Base-by-base conservation (phyloP, 352 stramenopile species). In the Globisporangium parvum region DNA sequence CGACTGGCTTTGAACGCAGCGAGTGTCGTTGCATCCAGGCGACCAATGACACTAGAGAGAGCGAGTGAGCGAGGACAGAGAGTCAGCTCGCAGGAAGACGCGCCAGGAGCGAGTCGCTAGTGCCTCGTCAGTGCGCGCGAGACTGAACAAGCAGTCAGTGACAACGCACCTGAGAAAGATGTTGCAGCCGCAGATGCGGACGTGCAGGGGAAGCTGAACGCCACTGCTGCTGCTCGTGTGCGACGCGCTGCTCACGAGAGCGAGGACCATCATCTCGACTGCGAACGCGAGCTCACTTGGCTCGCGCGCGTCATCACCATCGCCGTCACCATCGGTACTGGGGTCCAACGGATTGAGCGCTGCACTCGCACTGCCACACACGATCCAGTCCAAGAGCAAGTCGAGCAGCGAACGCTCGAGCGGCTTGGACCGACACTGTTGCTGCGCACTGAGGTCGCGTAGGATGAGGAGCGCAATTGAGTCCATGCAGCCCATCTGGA, bases 401-500 rank as follows among this genome's bases (percentile, higher is more conserved):
- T 67, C 53, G 21, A 75, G 47, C 28, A 77, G 48, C 26, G 62
- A 70, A 39, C 53, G 17, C 24, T 33, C 28, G 51, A 40, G 24
- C 21, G 15, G 14, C 18, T 42, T 28, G 39, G 20, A 52, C 6
- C 62, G 47, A 9, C 40, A 28, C 52, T 4, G 11, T n/a, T 6
- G 12, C n/a, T 37, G n/a, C 51, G 24, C 17, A 24, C 33, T 23
- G 51, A 63, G 31, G 37, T 71, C 44, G 33, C 61, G 61, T 39
- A 61, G 50, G 14, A 86, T 48, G n/a, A 89, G 63, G 28, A 85
- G 52, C 2, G 76, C 75, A 18, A 83, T 59, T 47, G 76, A 87
- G 53, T 91, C 80, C 59, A 91, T 88, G 31, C 78, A 77, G 23
- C 80, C 80, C 28, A 81, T 68, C 53, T 91, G 78, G 12, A 91